Percentiles rank a stretch among this genome's conserved stretches.
Conservation (phyloP, 2,329 filamentous ascomycete genomes). For the Penicillium freii region DNA sequence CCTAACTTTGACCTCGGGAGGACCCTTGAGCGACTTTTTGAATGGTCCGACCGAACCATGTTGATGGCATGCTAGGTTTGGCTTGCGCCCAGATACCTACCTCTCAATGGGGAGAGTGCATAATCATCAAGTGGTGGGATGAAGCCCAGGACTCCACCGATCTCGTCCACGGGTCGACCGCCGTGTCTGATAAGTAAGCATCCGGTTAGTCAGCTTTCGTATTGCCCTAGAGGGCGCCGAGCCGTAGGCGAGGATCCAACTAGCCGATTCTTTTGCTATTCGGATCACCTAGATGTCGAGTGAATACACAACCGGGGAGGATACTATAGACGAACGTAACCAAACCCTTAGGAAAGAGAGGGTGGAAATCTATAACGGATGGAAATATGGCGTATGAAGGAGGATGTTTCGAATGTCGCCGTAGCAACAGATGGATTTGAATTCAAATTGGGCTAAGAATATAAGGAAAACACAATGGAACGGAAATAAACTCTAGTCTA, state of each 20-base stretch:
- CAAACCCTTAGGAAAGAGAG: too few relatives aligned
- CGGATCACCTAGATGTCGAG: neutral
- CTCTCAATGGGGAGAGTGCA: neutral
- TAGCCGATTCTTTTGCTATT: neutral
- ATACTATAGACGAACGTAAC: too few relatives aligned
- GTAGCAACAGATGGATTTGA: neutral
- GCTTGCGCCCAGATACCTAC: neutral
- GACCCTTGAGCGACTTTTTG: conserved; percentile 4
- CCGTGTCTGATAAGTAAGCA: neutral
- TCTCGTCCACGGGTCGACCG: neutral
- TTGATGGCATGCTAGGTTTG: neutral
- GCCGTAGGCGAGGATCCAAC: neutral
- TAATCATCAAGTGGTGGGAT: neutral
- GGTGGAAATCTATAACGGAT: too few relatives aligned
- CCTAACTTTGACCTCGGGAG: conserved; percentile 24
- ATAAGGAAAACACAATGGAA: neutral
- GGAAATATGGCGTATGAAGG: neutral
- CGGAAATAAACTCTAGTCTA: neutral
- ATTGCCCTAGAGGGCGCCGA: too few relatives aligned
- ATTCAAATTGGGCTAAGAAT: neutral
- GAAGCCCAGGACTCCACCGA: neutral
- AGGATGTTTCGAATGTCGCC: neutral
- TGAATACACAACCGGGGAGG: neutral
- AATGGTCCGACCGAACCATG: neutral
- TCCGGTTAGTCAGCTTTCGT: neutral